Evolutionary conservation across 2,329 filamentous ascomycete species (phyloP).

Genomic region (Thielaviopsis punctulata): DNA sequence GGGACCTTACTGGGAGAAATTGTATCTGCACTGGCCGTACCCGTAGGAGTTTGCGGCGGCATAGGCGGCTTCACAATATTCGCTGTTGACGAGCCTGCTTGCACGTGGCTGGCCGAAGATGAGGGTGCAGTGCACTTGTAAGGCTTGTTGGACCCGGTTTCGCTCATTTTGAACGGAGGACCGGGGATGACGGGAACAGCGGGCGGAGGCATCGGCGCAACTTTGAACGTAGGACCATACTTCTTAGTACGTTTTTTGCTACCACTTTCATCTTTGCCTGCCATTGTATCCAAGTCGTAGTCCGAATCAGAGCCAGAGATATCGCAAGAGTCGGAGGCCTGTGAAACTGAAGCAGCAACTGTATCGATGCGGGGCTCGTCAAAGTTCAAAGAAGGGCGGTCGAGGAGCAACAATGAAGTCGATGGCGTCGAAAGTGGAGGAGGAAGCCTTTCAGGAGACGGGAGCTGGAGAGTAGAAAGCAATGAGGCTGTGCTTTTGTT

Average conservation of each 20-base stretch:
- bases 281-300: slow-evolving; percentile 3
- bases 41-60: not conserved
- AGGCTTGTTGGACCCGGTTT: slow-evolving; percentile 11
- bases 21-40: slow-evolving; percentile 17
- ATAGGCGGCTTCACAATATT: not conserved
- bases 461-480: slow-evolving; percentile 4
- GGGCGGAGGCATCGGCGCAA: slow-evolving; percentile 10
- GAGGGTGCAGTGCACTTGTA: slow-evolving; percentile 10
- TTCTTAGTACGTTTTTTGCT: slow-evolving; percentile 11
- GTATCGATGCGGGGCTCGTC: not conserved
- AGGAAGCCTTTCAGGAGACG: not conserved
- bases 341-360: not conserved
- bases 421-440: not conserved
- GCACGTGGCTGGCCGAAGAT: not conserved
- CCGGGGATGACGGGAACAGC: slow-evolving; percentile 10
- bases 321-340: not conserved
- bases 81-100: not conserved
- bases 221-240: slow-evolving; percentile 12
- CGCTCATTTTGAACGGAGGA: slow-evolving; percentile 12
- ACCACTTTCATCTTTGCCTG: slow-evolving; percentile 5
- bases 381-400: not conserved
- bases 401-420: not conserved
- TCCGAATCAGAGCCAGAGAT: not conserved
- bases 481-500: not conserved
- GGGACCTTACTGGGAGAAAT: slow-evolving; percentile 29